Base-by-base conservation (phyloP, 331 rosid genomes). In the Quercus lobata region DNA sequence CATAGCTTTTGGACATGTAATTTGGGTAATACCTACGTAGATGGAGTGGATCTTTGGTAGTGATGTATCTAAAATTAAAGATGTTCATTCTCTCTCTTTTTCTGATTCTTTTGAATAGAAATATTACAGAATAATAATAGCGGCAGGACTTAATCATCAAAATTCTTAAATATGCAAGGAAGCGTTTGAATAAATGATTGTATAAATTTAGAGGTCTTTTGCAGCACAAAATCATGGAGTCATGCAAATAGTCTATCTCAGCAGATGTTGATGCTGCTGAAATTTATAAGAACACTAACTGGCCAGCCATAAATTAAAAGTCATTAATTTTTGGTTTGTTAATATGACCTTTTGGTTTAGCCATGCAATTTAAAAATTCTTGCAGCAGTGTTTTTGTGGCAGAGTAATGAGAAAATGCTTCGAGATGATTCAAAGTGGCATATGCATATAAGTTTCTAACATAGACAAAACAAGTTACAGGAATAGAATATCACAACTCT, bases 11-110 rank as follows among this genome's bases (percentile, higher is more conserved):
- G 16, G 62, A n/a, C 72, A 68, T 10, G 18, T 46, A 21, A n/a
- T 77, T 73, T 21, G 44, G 52, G 63, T 58, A 15, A 21, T 54
- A 78, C 79, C 41, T 12, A 73, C 65, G 85, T 74, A 80, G 46
- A 52, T 52, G 61, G 58, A 61, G 56, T 63, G 61, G 71, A 37
- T 46, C 60, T 74, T 79, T 19, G 72, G 68, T 37, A n/a, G 54
- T 24, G 54, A 44, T 44, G 0, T 49, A 49, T 1, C 17, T 3
- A 49, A 19, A 71, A 76, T 69, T 69, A 65, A 55, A 57, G 66
- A 49, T 29, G 70, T 77, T 68, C 10, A 41, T 69, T 80, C 77
- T 71, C 69, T 61, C 11, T 60, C 66, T 25, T 58, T 73, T 14
- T 12, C 54, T 12, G 54, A 25, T 73, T 46, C 73, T 73, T 73